These are phyloP conservation scores for Hypomyces perniciosus DNA, from an alignment of 2,329 filamentous ascomycete genomes.

Conservation along the genomic window DNA sequence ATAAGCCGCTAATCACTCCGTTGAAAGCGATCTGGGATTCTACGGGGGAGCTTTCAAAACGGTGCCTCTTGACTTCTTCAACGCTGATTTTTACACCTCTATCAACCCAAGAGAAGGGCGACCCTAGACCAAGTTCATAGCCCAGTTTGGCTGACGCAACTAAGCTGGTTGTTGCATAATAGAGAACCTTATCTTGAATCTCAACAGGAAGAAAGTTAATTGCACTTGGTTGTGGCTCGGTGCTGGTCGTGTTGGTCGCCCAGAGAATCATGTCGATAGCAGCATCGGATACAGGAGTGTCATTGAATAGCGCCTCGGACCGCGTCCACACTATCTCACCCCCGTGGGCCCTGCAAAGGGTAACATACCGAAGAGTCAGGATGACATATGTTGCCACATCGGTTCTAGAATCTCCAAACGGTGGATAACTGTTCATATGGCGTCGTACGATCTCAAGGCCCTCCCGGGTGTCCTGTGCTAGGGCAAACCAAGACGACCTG, in stretches of 20 bases:
- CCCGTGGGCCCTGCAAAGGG: constrained; percentile 11
- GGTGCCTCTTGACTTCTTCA: constrained; percentile 13
- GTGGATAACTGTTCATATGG: constrained; percentile 8
- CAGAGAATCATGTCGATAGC: constrained; percentile 18
- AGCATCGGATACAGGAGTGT: constrained; percentile 1
- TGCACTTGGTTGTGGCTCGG: neutral
- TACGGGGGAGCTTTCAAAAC: constrained; percentile 11
- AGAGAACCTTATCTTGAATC: constrained; percentile 16
- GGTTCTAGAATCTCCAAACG: neutral
- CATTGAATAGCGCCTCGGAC: constrained; percentile 12
- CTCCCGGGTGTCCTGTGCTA: constrained; percentile 8
- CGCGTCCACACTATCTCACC: constrained; percentile 8
- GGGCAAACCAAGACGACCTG: constrained; percentile 16
- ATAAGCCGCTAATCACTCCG: constrained; percentile 14
- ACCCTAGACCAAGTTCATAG: constrained; percentile 11
- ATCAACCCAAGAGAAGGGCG: constrained; percentile 12
- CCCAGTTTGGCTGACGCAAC: constrained; percentile 13
- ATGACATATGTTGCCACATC: constrained; percentile 12
- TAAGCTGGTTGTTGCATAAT: constrained; percentile 5
- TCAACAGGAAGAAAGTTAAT: constrained; percentile 16
- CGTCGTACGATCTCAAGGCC: constrained; percentile 15
- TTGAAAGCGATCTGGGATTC: constrained; percentile 14
- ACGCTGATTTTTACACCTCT: constrained; percentile 12
- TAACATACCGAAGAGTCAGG: constrained; percentile 13
- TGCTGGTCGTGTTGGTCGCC: constrained; percentile 6